Evolutionary conservation across 139 green algal genomes (phyloP), one percentile per base, ranked within the genome.

Genomic region (Chlorella sp.): DNA sequence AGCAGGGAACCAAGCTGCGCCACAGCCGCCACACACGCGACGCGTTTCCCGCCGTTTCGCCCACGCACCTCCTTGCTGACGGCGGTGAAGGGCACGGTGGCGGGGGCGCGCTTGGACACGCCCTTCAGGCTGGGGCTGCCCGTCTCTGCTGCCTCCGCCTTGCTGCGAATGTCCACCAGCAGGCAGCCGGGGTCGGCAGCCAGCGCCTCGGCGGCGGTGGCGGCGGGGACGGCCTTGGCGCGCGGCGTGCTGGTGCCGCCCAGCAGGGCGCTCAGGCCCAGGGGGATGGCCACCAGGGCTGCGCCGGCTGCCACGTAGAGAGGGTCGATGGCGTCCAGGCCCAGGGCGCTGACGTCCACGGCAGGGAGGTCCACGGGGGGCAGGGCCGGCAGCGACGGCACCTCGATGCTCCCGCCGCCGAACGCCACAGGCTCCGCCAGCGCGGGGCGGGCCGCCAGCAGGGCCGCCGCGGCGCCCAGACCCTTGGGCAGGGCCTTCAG

Each of bases 161-260:
- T 86, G 73, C 38, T 86, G 60, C 90, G 83, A 48, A 93, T 85
- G 73, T 93, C 90, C 22, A 93, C 20, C 60, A 83, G 77, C 30
- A 83, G n/a, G 77, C 77, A 83, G 60, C 19, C 36, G 24, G 73
- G 60, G 58, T 83, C 77, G 40, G 79, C 62, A 22, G 79, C 82
- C 60, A 93, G 77, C 13, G 86, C 81, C 41, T 91, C 85, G 22
- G 92, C 56, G 16, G 90, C 86, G 6, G 79, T 80, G 1, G 48
- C 81, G 40, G 84, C 74, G 9, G 44, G 83, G 2, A 86, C 76
- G 3, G 65, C 68, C 51, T 92, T 92, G 56, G 81, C 84, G 28
- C 14, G 51, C 70, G 43, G 36, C 64, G 48, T 34, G 48, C 64
- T 41, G 62, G 46, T 73, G 60, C 70, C 70, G 36, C 72, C 72